Evolutionary conservation across 768 basidiomycete species (phyloP), one percentile per base, ranked within the genome.

Genomic region (Kwoniella newhampshirensis): DNA sequence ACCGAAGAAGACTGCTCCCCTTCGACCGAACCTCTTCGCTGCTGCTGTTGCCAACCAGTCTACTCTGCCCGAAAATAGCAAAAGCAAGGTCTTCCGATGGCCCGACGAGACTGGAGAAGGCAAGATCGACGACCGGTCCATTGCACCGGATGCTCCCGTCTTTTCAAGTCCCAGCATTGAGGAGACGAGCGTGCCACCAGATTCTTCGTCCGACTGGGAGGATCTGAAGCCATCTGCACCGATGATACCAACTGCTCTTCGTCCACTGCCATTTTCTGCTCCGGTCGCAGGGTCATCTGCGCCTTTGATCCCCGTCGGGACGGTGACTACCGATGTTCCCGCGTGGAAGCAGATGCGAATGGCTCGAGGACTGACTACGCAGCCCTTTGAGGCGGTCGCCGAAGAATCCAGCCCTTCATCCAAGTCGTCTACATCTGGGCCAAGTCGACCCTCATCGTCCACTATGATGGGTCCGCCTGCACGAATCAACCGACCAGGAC

Each of bases 71-170:
- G 41, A 51, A 30, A 15, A 47, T 40, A 51, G 56, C 52, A 46
- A 70, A 63, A 51, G 50, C 35, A 36, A 58, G 17, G 39, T 36
- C 7, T 47, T 70, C 4, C 42, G 58, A 36, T 70, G 68, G 68
- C 40, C 53, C n/a, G 68, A 70, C 43, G 66, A 70, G 39, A 60
- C 66, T 11, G 66, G 66, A 17, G 62, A 62, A 57, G 68, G 68
- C 0, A 54, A 55, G 13, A 62, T 70, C n/a, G 62, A 63, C 32
- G 66, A 67, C 28, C 37, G 48, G 15, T 54, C 54, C 7, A 46
- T 50, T 9, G 57, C 59, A 35, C 48, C 57, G 23, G 53, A 59
- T 43, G 47, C 52, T 47, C 54, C 58, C 1, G 37, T 51, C 1
- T 59, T 63, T 20, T 51, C 57, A 7, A 51, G 39, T 13, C 50